Conservation (phyloP, 139 green algal genomes). For the Tetradesmus obliquus region DNA sequence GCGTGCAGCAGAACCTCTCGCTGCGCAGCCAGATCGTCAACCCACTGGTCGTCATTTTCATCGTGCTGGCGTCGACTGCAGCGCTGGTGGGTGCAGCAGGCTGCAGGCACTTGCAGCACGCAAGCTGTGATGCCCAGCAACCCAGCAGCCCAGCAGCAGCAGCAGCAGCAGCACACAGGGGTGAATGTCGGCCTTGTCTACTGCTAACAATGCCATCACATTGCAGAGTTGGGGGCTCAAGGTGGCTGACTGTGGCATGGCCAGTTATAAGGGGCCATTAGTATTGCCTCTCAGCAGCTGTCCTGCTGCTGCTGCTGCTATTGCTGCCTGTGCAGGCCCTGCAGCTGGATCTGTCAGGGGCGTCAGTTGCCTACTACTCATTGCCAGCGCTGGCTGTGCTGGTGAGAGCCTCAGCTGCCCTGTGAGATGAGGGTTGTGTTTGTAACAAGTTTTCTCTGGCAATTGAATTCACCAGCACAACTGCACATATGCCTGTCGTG, state of each 20-base stretch:
- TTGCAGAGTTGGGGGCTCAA: no score
- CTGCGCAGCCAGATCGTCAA: constrained; percentile 46
- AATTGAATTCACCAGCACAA: no score
- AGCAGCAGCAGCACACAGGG: neutral
- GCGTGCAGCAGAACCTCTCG: constrained; percentile 31
- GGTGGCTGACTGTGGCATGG: no score
- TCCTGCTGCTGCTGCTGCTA: constrained; percentile 10
- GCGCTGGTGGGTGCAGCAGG: constrained; percentile 35
- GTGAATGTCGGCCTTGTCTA: neutral
- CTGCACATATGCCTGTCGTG: no score
- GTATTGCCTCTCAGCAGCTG: neutral
- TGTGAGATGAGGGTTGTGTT: neutral
- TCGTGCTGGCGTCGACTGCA: constrained; percentile 46
- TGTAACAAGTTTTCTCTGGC: no score
- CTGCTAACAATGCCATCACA: no score
- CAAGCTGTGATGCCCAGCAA: neutral
- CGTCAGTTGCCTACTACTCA: constrained; percentile 39
- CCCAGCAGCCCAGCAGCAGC: constrained; percentile 1
- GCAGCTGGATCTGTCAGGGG: constrained; percentile 33
- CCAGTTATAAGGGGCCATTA: no score
- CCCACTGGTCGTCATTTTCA: constrained; percentile 49
- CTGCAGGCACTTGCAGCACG: neutral
- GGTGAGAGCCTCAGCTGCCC: constrained; percentile 10
- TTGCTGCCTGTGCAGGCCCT: constrained; percentile 25
- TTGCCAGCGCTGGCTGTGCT: constrained; percentile 42